Base-by-base conservation (phyloP, 2,329 filamentous ascomycete species). In the Fusarium oligoseptatum region DNA sequence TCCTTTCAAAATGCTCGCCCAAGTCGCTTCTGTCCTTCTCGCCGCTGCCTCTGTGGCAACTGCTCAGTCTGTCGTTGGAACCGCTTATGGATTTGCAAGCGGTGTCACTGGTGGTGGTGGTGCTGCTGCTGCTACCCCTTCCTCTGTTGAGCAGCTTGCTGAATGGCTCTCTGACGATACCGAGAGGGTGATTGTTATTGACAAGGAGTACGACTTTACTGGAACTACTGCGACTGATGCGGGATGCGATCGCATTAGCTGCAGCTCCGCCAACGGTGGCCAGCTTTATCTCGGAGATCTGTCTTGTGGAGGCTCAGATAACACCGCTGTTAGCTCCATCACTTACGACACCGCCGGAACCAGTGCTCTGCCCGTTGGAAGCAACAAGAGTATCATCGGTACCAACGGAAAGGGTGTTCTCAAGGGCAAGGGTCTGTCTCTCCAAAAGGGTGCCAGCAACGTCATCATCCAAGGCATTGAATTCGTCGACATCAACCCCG, bases 91-190 rank as follows among this genome's bases (percentile, higher is more conserved):
- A 41, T 81, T 81, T 24, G 80, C 80, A 12, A 71, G 73, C 2
- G 79, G 87, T 41, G 85, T 87, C 3, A 89, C 88, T 34, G 88
- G 88, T 56, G 88, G 88, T 74, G 87, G 87, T 32, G 81, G 76
- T 64, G 87, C 87, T 14, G 80, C 84, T 17, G 82, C 86, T 6
- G 73, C 71, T 1, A 83, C 84, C 55, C 87, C 87, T n/a, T 80
- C 79, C 15, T 83, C 83, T 32, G 86, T 81, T 24, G 83, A 81
- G 17, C 83, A 90, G 82, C 85, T 89, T 67, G 74, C 81, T 3
- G 36, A 75, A 14, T 76, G 67, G 63, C 73, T 80, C 4, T 70
- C 76, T n/a, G 78, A 80, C n/a, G 78, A 80, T 6, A 75, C 73
- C 2, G 72, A 77, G 3, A 72, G 77, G 20, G 72, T 73, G 14